Percentiles rank a stretch among this genome's conserved stretches.
Evolutionary conservation across 1,139 yeast species (phyloP).

Genomic region (Arxiozyma heterogenica): DNA sequence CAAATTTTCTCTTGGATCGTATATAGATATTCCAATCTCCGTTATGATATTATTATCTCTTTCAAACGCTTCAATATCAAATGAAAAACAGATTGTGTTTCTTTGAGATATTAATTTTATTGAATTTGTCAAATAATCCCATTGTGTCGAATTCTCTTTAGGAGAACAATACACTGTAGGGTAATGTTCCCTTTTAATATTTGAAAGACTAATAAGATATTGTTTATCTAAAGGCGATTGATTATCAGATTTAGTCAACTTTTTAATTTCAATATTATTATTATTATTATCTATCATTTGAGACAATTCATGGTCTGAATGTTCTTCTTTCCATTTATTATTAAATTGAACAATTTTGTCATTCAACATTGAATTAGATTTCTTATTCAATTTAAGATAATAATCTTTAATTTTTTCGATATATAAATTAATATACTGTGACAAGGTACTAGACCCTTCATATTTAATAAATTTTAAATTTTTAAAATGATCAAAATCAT

Average conservation of each 20-base stretch:
- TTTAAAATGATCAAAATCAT: constrained; percentile 5
- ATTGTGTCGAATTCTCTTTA: constrained; percentile 13
- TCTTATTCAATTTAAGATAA: background rate
- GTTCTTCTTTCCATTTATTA: background rate
- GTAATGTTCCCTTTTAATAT: constrained; percentile 12
- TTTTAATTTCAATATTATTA: background rate
- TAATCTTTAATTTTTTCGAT: background rate
- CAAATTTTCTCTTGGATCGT: constrained; percentile 43
- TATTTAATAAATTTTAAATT: background rate
- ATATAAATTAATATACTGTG: background rate
- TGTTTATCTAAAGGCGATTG: constrained; percentile 1
- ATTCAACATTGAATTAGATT: background rate
- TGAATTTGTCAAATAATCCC: constrained; percentile 19
- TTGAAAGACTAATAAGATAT: background rate
- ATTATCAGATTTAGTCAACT: background rate
- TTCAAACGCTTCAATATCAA: constrained; percentile 67
- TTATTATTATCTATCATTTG: background rate
- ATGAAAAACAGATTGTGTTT: constrained; percentile 38
- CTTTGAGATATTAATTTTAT: constrained; percentile 24
- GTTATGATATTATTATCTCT: constrained; percentile 39
- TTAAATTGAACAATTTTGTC: constrained; percentile 4
- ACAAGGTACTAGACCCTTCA: background rate
- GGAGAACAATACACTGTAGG: constrained; percentile 21
- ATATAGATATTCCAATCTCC: constrained; percentile 61
- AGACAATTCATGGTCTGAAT: background rate